phyloP scores from a whole-genome alignment of 148 eudicot genomes.

The Selenicereus undatus region DNA sequence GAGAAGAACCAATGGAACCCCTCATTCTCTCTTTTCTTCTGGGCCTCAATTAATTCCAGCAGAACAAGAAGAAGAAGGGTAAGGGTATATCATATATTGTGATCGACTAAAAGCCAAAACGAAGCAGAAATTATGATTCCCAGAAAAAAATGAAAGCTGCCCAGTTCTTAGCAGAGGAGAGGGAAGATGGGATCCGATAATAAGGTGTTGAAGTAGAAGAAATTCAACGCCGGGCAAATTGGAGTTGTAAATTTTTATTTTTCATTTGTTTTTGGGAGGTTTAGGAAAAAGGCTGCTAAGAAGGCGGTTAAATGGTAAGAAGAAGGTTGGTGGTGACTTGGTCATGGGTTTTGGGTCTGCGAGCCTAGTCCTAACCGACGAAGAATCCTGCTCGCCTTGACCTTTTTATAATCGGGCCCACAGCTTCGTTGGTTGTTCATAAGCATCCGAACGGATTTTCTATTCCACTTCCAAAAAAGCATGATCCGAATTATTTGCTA shows the following conservation, averaged over 20 bases:
- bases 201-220: neutral
- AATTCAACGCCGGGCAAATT: neutral
- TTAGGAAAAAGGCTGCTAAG: neutral
- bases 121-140: neutral
- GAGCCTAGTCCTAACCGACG: neutral
- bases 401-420: neutral
- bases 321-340: neutral
- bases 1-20: conserved; percentile 38
- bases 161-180: neutral
- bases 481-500: neutral
- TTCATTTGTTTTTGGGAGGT: neutral
- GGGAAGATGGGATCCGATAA: neutral
- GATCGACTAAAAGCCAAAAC: neutral
- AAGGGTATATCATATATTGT: neutral
- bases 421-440: neutral
- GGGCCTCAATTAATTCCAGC: neutral
- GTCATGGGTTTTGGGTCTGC: neutral
- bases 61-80: neutral
- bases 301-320: neutral
- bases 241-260: neutral
- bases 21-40: conserved; percentile 38
- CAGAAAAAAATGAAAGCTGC: neutral
- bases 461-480: neutral
- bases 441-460: neutral
- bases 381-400: neutral